Evolutionary conservation across 768 basidiomycete genomes (phyloP).

Genomic region (Psilocybe cyanescens): DNA sequence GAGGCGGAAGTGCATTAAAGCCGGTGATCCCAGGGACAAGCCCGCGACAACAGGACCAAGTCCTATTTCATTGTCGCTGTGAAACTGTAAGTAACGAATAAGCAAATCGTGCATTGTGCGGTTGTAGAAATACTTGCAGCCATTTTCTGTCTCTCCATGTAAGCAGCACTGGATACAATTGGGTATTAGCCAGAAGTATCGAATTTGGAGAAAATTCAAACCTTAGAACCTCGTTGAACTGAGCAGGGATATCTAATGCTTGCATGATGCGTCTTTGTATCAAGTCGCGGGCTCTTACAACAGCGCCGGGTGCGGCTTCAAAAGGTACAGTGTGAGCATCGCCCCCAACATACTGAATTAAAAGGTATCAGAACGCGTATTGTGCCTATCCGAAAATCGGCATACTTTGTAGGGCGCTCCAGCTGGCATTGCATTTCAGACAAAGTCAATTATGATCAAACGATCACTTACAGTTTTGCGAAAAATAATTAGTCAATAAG

Average conservation of each 20-base stretch:
- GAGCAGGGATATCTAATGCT: slow-evolving; percentile 40
- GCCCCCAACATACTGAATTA: slow-evolving; percentile 72
- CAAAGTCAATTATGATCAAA: not conserved
- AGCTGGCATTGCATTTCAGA: slow-evolving; percentile 42
- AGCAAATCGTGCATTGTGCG: not conserved
- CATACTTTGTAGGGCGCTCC: slow-evolving; percentile 81
- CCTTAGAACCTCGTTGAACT: slow-evolving; percentile 81
- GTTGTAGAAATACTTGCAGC: slow-evolving; percentile 48
- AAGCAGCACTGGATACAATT: slow-evolving; percentile 58
- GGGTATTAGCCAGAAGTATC: not conserved
- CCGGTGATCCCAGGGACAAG: slow-evolving; percentile 75
- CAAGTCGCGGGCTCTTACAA: slow-evolving; percentile 57
- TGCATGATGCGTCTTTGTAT: slow-evolving; percentile 58
- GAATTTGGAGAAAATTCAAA: slow-evolving; percentile 16
- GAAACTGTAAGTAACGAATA: slow-evolving; percentile 52
- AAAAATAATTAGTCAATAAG: slow-evolving; percentile 81
- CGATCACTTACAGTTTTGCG: slow-evolving; percentile 70
- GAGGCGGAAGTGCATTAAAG: slow-evolving; percentile 79
- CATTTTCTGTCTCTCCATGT: slow-evolving; percentile 88
- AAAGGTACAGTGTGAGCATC: slow-evolving; percentile 75
- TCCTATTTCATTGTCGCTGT: slow-evolving; percentile 78
- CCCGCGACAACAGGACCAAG: slow-evolving; percentile 77
- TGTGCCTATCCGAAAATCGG: not conserved
- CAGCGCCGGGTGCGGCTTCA: slow-evolving; percentile 57
- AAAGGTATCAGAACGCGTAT: not conserved